A percentile compares a stretch with the other conserved stretches of the same genome.
These are phyloP conservation scores for Aspergillus fumigatiaffinis DNA, from an alignment of 2,329 filamentous ascomycete genomes.

Conservation along the genomic window DNA sequence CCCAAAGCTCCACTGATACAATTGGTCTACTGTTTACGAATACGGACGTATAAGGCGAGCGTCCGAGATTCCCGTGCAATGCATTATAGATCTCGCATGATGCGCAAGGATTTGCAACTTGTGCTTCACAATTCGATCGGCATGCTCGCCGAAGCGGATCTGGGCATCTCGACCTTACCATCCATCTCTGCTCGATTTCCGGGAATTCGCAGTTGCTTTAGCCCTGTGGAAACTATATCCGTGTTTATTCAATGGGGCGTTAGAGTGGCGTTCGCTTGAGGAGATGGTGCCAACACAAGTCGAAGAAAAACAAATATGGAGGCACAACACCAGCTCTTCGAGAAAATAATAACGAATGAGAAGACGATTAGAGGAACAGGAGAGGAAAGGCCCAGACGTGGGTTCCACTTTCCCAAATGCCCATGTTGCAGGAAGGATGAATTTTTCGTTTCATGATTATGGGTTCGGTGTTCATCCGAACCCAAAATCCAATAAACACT, in stretches of 20 bases:
- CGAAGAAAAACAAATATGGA: constrained; percentile 1
- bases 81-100: constrained; percentile 10
- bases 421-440: not conserved
- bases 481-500: not conserved
- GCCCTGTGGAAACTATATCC: not conserved
- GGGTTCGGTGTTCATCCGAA: not conserved
- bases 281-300: not conserved
- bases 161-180: constrained; percentile 5
- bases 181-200: not conserved
- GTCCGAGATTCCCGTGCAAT: not conserved
- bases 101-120: constrained; percentile 3
- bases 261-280: constrained; percentile 3
- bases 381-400: not conserved
- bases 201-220: not conserved
- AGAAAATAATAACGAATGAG: not conserved
- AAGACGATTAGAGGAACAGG: not conserved
- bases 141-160: not conserved
- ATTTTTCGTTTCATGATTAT: not conserved
- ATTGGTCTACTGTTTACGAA: not conserved
- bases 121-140: constrained; percentile 5
- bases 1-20: not conserved
- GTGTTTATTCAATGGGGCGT: not conserved
- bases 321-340: not conserved
- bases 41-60: not conserved
- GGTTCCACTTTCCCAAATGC: not conserved